Base-by-base conservation (phyloP, 2,329 filamentous ascomycete genomes). In the Penicillium capsulatum region DNA sequence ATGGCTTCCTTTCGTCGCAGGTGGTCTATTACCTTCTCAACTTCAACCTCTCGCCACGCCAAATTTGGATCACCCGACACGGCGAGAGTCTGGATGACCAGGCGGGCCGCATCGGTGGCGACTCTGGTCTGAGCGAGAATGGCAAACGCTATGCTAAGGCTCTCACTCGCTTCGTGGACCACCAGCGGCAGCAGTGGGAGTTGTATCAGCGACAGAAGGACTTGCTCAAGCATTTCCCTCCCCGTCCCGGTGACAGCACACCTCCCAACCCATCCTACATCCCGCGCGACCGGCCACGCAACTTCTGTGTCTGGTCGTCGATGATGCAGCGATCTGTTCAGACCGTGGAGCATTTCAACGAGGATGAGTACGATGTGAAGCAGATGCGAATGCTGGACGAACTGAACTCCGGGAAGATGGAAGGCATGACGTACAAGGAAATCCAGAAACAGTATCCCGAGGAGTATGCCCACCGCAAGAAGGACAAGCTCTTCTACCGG, bases 361-460 rank as follows among this genome's bases (percentile, higher is more conserved):
- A 97, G 50, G 91, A 97, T 15, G 87, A 95, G 38, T 95, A 91
- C 62, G 92, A 97, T 51, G 83, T 94, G 54, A 98, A 98, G 71
- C 86, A 94, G 53, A 95, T 91, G 88, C 86, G 90, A 58, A 94
- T 95, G 87, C 77, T 98, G 36, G 94, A 98, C 59, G 92, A 98
- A 67, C 79, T 98, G 34, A 94, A 97, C 55, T 84, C 91, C 0
- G 92, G 92, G 10, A 77, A 81, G 34, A 95, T 96, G 70, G 92
- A 98, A 60, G 91, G 92, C 35, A 81, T 96, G 73, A 97, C 92
- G 0, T 97, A 98, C 63, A 79, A 85, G 2, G 86, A 95, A 54
- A 97, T 98, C 53, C 83, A 81, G 40, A 70, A 76, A n/a, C 79
- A 81, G 45, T 83, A 84, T 59, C 83, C 83, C 0, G 81, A 88